phyloP scores from a whole-genome alignment of 768 basidiomycete species.

The Lenzites betulinus region DNA sequence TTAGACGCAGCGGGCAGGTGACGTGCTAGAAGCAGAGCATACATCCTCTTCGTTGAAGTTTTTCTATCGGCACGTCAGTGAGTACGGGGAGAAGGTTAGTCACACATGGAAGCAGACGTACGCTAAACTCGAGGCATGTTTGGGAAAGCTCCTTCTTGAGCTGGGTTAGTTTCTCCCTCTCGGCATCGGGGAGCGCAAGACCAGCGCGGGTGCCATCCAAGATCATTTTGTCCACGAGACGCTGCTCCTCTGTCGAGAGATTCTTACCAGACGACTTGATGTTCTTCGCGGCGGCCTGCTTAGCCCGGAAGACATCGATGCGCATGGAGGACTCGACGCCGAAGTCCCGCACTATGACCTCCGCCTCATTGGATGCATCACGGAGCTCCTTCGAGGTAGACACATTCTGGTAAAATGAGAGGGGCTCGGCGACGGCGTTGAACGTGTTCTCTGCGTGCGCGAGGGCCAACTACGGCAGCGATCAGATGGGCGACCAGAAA shows the following conservation, averaged over 20 bases:
- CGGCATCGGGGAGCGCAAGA: constrained; percentile 66
- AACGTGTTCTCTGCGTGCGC: constrained; percentile 59
- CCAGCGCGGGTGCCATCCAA: constrained; percentile 82
- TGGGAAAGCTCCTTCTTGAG: constrained; percentile 80
- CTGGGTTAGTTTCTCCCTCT: constrained; percentile 55
- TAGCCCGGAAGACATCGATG: constrained; percentile 75
- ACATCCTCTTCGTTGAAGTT: constrained; percentile 91
- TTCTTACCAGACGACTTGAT: constrained; percentile 58
- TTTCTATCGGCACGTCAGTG: constrained; percentile 47
- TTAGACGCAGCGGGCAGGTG: constrained; percentile 39
- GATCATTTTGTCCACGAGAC: constrained; percentile 80
- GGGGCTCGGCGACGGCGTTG: constrained; percentile 54
- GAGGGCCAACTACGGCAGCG: constrained; percentile 51
- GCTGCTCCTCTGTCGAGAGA: constrained; percentile 65
- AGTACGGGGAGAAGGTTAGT: constrained; percentile 2
- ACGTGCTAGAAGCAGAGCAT: background rate
- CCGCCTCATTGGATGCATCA: constrained; percentile 77
- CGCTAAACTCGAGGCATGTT: constrained; percentile 77
- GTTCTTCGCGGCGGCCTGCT: constrained; percentile 69
- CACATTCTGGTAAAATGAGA: constrained; percentile 83
- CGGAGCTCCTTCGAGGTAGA: constrained; percentile 73
- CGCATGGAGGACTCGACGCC: constrained; percentile 80
- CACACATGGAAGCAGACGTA: constrained; percentile 38
- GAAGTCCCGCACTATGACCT: constrained; percentile 70
- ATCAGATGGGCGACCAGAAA: constrained; percentile 22